Evolutionary conservation across 176 grass and related monocot genomes (phyloP).

Genomic region (Alloteropsis semialata): DNA sequence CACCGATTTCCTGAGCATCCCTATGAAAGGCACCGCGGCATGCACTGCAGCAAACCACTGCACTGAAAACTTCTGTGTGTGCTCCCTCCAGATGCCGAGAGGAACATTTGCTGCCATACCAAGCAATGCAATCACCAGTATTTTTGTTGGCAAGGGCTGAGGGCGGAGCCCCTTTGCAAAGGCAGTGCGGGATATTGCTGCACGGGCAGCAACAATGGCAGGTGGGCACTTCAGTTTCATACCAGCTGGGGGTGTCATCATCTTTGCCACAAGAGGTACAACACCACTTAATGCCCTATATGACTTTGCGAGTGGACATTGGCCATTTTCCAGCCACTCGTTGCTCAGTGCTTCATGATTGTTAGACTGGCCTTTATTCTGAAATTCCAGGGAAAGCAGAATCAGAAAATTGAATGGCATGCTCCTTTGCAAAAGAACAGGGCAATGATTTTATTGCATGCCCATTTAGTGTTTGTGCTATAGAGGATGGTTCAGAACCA

Average conservation of each 20-base stretch:
- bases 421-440: background rate
- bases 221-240: conserved; percentile 70
- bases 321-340: conserved; percentile 74
- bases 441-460: background rate
- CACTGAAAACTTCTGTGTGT: conserved; percentile 68
- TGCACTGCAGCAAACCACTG: conserved; percentile 76
- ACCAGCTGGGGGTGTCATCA: conserved; percentile 62
- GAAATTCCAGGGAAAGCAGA: conserved; percentile 33
- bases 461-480: background rate
- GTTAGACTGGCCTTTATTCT: conserved; percentile 53
- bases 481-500: background rate
- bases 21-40: conserved; percentile 77
- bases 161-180: conserved; percentile 77
- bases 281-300: conserved; percentile 57
- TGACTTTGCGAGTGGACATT: conserved; percentile 80
- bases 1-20: conserved; percentile 88
- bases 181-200: conserved; percentile 51
- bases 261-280: conserved; percentile 71
- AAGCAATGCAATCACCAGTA: conserved; percentile 74
- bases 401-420: background rate
- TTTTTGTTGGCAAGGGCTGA: conserved; percentile 60
- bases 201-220: conserved; percentile 62
- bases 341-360: conserved; percentile 66
- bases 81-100: conserved; percentile 85
- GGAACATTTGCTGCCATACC: conserved; percentile 81